phyloP scores from a whole-genome alignment of 805 yeast genomes.

The Candida khao-thaluensis region DNA sequence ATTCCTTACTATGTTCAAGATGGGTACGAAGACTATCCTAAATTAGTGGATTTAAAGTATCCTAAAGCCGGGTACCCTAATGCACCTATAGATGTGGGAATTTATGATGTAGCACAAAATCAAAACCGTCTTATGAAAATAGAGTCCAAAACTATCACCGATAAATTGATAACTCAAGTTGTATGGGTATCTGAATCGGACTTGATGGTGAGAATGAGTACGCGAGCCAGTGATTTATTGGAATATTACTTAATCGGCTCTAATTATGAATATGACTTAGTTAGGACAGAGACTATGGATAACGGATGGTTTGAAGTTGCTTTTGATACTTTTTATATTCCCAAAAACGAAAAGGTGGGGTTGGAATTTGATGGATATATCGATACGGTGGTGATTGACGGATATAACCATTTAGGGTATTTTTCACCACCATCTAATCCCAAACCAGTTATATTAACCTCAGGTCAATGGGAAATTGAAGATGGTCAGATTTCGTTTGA shows the following conservation, averaged over 20 bases:
- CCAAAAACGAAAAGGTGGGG: conserved; percentile 33
- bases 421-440: conserved; percentile 62
- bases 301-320: conserved; percentile 62
- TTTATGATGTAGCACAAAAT: conserved; percentile 36
- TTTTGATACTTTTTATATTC: conserved; percentile 33
- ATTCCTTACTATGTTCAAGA: conserved; percentile 51
- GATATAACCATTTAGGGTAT: conserved; percentile 78
- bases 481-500: conserved; percentile 61
- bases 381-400: conserved; percentile 64
- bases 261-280: conserved; percentile 20
- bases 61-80: conserved; percentile 72
- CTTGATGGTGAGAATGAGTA: conserved; percentile 58
- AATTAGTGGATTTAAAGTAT: conserved; percentile 48
- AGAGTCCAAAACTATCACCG: conserved; percentile 24
- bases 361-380: conserved; percentile 62
- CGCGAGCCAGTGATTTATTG: conserved; percentile 57
- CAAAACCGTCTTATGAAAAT: conserved; percentile 16
- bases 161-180: conserved; percentile 57
- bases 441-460: conserved; percentile 51
- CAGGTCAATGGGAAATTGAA: conserved; percentile 90
- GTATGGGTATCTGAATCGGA: conserved; percentile 53
- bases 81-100: conserved; percentile 51
- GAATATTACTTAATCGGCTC: conserved; percentile 48
- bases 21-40: conserved; percentile 46
- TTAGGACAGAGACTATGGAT: conserved; percentile 46